phyloP scores from a whole-genome alignment of 2,329 filamentous ascomycete species.

The Colletotrichum viniferum region DNA sequence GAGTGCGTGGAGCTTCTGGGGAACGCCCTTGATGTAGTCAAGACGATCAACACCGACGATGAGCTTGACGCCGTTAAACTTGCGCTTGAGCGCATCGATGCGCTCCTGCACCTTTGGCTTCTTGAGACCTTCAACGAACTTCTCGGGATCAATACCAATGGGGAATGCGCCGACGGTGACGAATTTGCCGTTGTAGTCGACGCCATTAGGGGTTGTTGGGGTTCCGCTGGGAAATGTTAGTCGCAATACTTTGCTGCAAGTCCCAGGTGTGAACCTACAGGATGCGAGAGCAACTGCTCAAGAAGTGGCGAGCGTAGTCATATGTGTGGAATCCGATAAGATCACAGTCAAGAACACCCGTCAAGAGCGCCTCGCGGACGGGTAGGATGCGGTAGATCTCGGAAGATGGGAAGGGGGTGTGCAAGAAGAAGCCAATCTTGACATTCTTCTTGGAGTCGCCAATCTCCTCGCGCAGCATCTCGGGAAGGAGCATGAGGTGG shows the following conservation, averaged over 20 bases:
- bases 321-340: slow-evolving; percentile 98
- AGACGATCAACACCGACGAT: slow-evolving; percentile 96
- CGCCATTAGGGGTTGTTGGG: slow-evolving; percentile 87
- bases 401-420: slow-evolving; percentile 95
- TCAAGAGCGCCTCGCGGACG: slow-evolving; percentile 85
- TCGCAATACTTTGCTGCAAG: neutral
- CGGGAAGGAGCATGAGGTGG: slow-evolving; percentile 94
- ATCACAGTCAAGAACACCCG: slow-evolving; percentile 90
- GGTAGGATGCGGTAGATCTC: slow-evolving; percentile 97
- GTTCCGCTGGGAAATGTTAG: slow-evolving; percentile 51
- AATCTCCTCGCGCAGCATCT: slow-evolving; percentile 93
- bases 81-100: slow-evolving; percentile 82
- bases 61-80: slow-evolving; percentile 94
- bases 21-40: slow-evolving; percentile 98
- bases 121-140: slow-evolving; percentile 88
- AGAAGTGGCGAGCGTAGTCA: slow-evolving; percentile 97
- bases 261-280: slow-evolving; percentile 55
- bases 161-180: slow-evolving; percentile 95
- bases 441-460: slow-evolving; percentile 83
- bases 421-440: slow-evolving; percentile 97
- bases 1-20: slow-evolving; percentile 94
- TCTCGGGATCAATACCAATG: slow-evolving; percentile 97
- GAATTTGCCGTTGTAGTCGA: slow-evolving; percentile 87
- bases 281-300: slow-evolving; percentile 95
- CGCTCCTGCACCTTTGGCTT: slow-evolving; percentile 86